These are phyloP conservation scores for Alternaria ventricosa DNA, from an alignment of 2,329 filamentous ascomycete species.

Conservation along the genomic window DNA sequence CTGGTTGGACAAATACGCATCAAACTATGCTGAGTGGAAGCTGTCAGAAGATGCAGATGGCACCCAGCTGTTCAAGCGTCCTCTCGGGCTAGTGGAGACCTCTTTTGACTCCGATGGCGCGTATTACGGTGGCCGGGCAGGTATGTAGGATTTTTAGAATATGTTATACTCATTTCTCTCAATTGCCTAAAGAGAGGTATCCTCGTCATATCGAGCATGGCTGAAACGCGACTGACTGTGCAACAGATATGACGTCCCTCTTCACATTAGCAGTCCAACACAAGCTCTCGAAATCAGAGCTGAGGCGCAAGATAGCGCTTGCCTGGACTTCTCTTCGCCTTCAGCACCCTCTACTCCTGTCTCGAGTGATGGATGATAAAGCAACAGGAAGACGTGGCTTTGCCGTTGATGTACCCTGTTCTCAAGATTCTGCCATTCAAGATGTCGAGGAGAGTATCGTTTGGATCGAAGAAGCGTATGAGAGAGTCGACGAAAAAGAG, in stretches of 20 bases:
- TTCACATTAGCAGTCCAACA: conserved; percentile 48
- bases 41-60: conserved; percentile 12
- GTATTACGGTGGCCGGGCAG: conserved; percentile 53
- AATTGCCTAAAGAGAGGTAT: not conserved
- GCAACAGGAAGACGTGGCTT: conserved; percentile 36
- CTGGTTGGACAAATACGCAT: conserved; percentile 52
- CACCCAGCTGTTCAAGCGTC: conserved; percentile 40
- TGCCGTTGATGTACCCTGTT: conserved; percentile 39
- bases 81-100: conserved; percentile 53
- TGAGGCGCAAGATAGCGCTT: conserved; percentile 45
- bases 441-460: conserved; percentile 39
- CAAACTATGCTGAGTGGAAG: conserved; percentile 49
- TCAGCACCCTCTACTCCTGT: conserved; percentile 49
- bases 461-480: conserved; percentile 50
- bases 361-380: conserved; percentile 31
- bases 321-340: conserved; percentile 51
- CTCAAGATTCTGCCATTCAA: conserved; percentile 38
- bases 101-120: conserved; percentile 55
- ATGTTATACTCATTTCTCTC: not conserved
- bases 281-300: conserved; percentile 31
- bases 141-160: not conserved
- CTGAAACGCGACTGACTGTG: not conserved
- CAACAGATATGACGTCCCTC: conserved; percentile 49
- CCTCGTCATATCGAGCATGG: not conserved
- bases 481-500: conserved; percentile 41